Conservation (phyloP, 192 early-diverging fungal genomes). For the Entomortierella beljakovae region DNA sequence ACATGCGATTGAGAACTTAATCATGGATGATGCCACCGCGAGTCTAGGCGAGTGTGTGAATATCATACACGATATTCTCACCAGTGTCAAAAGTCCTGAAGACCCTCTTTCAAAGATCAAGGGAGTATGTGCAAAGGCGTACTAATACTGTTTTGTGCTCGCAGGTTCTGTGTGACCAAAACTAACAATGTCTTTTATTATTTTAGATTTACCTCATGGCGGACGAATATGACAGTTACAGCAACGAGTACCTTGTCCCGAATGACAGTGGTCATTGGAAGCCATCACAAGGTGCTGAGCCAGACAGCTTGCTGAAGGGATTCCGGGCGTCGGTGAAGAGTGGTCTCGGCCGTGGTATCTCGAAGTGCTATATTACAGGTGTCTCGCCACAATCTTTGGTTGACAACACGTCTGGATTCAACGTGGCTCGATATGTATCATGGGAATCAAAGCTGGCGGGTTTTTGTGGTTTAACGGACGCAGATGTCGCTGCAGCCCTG, state of each 20-base stretch:
- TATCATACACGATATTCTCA: constrained; percentile 21
- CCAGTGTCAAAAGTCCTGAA: constrained; percentile 19
- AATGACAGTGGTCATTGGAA: constrained; percentile 27
- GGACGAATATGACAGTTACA: constrained; percentile 55
- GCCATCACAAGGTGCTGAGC: neutral
- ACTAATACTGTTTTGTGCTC: constrained; percentile 14
- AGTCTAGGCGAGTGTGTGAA: constrained; percentile 31
- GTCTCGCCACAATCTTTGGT: constrained; percentile 33
- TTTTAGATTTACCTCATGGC: constrained; percentile 54
- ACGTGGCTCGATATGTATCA: constrained; percentile 30
- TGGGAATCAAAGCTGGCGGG: constrained; percentile 15
- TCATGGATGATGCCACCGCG: constrained; percentile 11
- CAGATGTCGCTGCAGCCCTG: constrained; percentile 32
- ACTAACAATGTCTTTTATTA: constrained; percentile 11
- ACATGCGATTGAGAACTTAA: constrained; percentile 25
- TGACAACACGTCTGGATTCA: constrained; percentile 31
- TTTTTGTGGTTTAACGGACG: constrained; percentile 32
- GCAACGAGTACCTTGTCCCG: constrained; percentile 44
- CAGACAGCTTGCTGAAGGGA: constrained; percentile 41
- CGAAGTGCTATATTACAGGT: constrained; percentile 31
- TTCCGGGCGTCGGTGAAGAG: constrained; percentile 50
- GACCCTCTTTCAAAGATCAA: constrained; percentile 55
- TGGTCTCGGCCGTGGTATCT: constrained; percentile 20
- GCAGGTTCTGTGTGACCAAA: neutral
- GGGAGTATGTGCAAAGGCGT: constrained; percentile 20